phyloP scores from a whole-genome alignment of 768 basidiomycete genomes.

The Kwoniella bestiolae region DNA sequence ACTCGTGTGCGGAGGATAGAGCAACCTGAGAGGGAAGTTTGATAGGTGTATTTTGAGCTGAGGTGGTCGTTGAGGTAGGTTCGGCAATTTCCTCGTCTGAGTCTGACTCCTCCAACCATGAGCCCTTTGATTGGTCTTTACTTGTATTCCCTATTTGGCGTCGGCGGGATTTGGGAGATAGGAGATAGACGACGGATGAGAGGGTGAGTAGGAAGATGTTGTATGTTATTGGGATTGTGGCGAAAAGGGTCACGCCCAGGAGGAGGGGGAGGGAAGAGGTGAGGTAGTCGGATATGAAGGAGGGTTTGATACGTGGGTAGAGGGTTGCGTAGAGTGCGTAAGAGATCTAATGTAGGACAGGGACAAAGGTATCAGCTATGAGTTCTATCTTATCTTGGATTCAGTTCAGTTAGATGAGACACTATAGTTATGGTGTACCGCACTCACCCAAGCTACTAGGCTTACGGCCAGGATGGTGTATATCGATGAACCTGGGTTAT shows the following conservation, averaged over 20 bases:
- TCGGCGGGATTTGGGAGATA: background rate
- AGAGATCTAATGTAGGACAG: slow-evolving; percentile 59
- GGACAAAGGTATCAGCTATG: background rate
- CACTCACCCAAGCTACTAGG: slow-evolving; percentile 67
- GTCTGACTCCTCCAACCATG: slow-evolving; percentile 53
- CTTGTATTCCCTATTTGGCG: background rate
- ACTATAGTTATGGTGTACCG: background rate
- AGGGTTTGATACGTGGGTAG: background rate
- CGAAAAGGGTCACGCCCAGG: slow-evolving; percentile 77
- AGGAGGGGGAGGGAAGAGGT: slow-evolving; percentile 77
- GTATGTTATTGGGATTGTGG: slow-evolving; percentile 65
- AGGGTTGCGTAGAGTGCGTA: slow-evolving; percentile 67
- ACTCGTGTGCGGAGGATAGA: background rate
- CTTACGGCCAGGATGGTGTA: slow-evolving; percentile 71
- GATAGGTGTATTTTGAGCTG: slow-evolving; percentile 8
- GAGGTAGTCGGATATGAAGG: slow-evolving; percentile 63
- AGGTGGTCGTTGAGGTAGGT: slow-evolving; percentile 15
- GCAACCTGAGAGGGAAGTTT: slow-evolving; percentile 23
- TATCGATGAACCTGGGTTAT: slow-evolving; percentile 72
- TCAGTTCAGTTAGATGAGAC: too few relatives aligned
- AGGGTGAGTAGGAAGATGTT: slow-evolving; percentile 55
- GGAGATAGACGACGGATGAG: background rate
- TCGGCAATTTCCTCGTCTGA: slow-evolving; percentile 50
- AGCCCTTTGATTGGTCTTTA: slow-evolving; percentile 31
- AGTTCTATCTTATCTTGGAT: too few relatives aligned